These are phyloP conservation scores for Diaporthe destruens DNA, from an alignment of 2,329 filamentous ascomycete species.

Conservation along the genomic window DNA sequence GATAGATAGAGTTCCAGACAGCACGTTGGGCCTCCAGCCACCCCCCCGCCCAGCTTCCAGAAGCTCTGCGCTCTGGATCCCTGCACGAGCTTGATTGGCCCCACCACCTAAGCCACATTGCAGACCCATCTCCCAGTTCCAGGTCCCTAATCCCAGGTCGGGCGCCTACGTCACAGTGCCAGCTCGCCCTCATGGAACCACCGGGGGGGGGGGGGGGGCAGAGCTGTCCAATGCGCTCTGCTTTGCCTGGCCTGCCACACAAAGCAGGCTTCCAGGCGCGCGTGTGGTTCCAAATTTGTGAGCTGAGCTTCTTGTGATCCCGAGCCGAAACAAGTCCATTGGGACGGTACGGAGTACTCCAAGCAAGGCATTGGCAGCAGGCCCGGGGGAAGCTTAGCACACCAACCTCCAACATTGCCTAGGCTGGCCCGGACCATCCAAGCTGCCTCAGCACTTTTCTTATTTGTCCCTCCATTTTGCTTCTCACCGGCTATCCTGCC, in stretches of 20 bases:
- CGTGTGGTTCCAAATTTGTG: constrained; percentile 1
- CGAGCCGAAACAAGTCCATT: constrained; percentile 22
- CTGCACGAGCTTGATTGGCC: constrained; percentile 27
- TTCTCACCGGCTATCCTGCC: constrained; percentile 21
- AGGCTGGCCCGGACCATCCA: background rate
- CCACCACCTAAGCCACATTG: constrained; percentile 31
- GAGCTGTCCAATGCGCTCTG: constrained; percentile 28
- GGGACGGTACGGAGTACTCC: constrained; percentile 1
- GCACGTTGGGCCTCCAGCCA: background rate
- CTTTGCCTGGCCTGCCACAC: constrained; percentile 15
- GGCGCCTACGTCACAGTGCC: constrained; percentile 20
- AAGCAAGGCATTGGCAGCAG: constrained; percentile 23
- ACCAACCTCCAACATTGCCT: constrained; percentile 28
- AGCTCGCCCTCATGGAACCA: background rate
- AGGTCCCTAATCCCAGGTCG: constrained; percentile 1
- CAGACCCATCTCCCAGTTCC: constrained; percentile 13
- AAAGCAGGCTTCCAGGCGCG: constrained; percentile 24
- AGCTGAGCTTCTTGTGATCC: constrained; percentile 17
- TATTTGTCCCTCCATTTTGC: constrained; percentile 36
- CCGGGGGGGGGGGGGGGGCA: background rate
- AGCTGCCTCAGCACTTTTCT: constrained; percentile 7
- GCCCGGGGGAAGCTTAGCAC: constrained; percentile 21
- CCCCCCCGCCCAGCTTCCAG: constrained; percentile 13
- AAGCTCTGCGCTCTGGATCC: constrained; percentile 16
- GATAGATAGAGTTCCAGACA: background rate